These are phyloP conservation scores for Sclerotinia nivalis DNA, from an alignment of 2,329 filamentous ascomycete species.

Conservation along the genomic window DNA sequence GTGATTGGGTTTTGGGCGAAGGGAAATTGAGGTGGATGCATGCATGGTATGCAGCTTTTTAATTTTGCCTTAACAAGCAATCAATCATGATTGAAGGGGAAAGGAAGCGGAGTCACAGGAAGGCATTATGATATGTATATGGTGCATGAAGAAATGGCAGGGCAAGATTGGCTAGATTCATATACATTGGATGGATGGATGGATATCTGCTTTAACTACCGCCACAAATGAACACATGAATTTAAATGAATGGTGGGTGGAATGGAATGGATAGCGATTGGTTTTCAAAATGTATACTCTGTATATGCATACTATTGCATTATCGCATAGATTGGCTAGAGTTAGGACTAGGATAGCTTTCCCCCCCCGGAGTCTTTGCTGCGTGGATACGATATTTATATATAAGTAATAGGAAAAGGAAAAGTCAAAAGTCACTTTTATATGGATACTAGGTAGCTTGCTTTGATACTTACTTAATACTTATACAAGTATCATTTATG, in stretches of 20 bases:
- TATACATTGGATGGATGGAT: slow-evolving; percentile 4
- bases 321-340: neutral
- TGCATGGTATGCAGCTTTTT: slow-evolving; percentile 3
- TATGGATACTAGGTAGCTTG: neutral
- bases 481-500: too few relatives aligned
- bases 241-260: neutral
- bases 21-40: neutral
- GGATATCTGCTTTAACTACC: neutral
- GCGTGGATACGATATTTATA: neutral
- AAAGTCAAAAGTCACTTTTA: too few relatives aligned
- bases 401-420: neutral
- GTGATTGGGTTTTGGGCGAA: neutral
- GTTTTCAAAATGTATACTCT: neutral
- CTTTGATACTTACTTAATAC: neutral
- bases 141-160: neutral
- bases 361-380: neutral
- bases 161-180: neutral
- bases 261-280: neutral
- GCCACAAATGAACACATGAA: too few relatives aligned
- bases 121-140: neutral
- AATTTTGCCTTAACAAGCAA: neutral
- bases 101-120: neutral
- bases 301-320: neutral
- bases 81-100: neutral
- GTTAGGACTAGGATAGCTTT: too few relatives aligned